Evolutionary conservation across 169 alveolate genomes (phyloP).

Genomic region (Theileria orientalis): DNA sequence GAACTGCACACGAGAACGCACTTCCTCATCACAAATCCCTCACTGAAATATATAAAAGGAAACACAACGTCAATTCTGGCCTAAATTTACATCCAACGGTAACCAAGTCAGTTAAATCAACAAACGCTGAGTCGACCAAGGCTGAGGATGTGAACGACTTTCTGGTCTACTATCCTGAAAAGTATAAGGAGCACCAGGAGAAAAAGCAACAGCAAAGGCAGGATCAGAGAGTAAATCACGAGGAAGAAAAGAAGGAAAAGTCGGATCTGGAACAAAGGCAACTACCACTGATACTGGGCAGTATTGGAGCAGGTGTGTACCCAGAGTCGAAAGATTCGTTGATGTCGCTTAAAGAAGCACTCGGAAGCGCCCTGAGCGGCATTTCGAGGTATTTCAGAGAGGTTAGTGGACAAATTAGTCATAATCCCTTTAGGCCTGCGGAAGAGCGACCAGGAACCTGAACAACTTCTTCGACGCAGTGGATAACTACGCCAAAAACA

Average conservation of each 20-base stretch:
- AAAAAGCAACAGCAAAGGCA: not conserved
- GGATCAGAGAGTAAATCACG: too few relatives aligned
- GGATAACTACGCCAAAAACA: slow-evolving; percentile 34
- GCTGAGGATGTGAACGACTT: not conserved
- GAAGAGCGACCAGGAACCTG: slow-evolving; percentile 13
- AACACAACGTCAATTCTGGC: not conserved
- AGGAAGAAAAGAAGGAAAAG: too few relatives aligned
- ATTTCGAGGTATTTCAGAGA: too few relatives aligned
- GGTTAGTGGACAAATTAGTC: too few relatives aligned
- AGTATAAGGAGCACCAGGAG: too few relatives aligned
- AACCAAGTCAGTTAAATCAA: not conserved
- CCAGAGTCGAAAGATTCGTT: not conserved
- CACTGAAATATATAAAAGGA: not conserved
- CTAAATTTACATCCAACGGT: not conserved
- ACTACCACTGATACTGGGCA: not conserved
- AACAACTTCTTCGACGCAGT: slow-evolving; percentile 48
- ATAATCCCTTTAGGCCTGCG: too few relatives aligned
- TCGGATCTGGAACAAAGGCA: not conserved
- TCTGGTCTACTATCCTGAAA: not conserved
- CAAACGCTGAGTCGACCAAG: not conserved
- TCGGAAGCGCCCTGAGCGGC: too few relatives aligned
- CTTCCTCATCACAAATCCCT: not conserved
- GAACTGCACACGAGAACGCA: too few relatives aligned
- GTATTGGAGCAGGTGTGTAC: not conserved
- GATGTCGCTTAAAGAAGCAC: too few relatives aligned